Conservation (phyloP, 2,329 filamentous ascomycete genomes). For the Microsporum audouinii region DNA sequence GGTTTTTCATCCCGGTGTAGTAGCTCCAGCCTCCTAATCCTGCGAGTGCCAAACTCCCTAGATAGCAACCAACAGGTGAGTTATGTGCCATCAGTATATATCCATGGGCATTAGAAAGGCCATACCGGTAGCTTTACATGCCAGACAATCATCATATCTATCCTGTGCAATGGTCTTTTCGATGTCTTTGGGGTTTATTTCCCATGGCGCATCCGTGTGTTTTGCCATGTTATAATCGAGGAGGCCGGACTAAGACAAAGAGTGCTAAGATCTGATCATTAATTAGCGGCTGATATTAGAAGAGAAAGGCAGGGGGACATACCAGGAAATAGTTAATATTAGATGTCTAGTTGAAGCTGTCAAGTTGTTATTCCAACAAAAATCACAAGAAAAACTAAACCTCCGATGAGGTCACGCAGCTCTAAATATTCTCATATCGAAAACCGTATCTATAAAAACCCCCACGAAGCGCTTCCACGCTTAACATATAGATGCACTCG, state of each 20-base stretch:
- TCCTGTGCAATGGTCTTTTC: constrained; percentile 43
- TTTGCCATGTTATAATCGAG: constrained; percentile 5
- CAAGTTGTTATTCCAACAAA: background rate
- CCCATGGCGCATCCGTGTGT: constrained; percentile 38
- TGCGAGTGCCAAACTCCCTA: constrained; percentile 55
- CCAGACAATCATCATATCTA: constrained; percentile 51
- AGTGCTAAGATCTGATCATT: background rate
- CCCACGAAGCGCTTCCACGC: constrained; percentile 14
- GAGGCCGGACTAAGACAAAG: background rate
- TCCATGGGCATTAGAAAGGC: constrained; percentile 1
- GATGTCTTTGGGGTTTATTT: constrained; percentile 47
- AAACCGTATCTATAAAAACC: background rate
- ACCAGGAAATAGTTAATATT: background rate
- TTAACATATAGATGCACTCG: constrained; percentile 8
- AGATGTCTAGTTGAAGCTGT: background rate
- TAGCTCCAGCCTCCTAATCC: constrained; percentile 69
- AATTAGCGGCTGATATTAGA: background rate
- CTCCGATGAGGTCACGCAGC: constrained; percentile 6
- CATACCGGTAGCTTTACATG: constrained; percentile 61
- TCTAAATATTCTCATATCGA: background rate
- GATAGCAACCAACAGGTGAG: background rate
- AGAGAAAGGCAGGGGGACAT: background rate
- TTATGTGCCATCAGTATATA: background rate
- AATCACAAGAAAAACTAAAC: background rate
- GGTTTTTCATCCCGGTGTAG: constrained; percentile 59